These are phyloP conservation scores for Mrakiaceae sp. DNA, from an alignment of 1,284 basidiomycete species.

Conservation along the genomic window DNA sequence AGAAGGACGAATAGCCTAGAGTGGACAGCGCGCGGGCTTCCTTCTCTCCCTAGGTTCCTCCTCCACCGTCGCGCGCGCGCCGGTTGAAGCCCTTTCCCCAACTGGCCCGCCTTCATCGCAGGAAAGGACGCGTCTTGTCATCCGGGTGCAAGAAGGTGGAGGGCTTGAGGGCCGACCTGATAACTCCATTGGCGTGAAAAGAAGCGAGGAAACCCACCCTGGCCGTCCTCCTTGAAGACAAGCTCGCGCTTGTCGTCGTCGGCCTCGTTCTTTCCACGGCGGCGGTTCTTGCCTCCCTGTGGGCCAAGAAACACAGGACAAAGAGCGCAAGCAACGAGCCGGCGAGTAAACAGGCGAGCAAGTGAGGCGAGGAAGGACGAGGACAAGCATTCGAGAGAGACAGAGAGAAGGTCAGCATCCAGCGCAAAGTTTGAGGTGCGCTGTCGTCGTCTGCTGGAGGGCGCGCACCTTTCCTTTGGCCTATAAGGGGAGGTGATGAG, in stretches of 20 bases:
- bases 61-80: no score
- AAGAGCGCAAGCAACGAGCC: no score
- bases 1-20: no score
- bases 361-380: background rate
- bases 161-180: no score
- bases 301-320: background rate
- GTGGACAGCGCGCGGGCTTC: no score
- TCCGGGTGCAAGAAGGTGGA: no score
- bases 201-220: constrained; percentile 41
- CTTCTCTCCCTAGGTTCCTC: no score
- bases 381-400: background rate
- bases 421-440: no score
- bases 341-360: background rate
- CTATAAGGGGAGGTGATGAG: constrained; percentile 14
- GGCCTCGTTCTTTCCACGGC: constrained; percentile 99
- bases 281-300: constrained; percentile 97
- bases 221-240: constrained; percentile 97
- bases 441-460: background rate
- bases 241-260: constrained; percentile 97
- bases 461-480: constrained; percentile 32
- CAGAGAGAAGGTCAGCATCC: background rate
- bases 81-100: no score
- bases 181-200: background rate
- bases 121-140: no score
- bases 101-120: no score